A percentile compares a stretch with the other conserved stretches of the same genome.
phyloP scores from a whole-genome alignment of 371 early-diverging fungal species.

The Blakeslea trispora region DNA sequence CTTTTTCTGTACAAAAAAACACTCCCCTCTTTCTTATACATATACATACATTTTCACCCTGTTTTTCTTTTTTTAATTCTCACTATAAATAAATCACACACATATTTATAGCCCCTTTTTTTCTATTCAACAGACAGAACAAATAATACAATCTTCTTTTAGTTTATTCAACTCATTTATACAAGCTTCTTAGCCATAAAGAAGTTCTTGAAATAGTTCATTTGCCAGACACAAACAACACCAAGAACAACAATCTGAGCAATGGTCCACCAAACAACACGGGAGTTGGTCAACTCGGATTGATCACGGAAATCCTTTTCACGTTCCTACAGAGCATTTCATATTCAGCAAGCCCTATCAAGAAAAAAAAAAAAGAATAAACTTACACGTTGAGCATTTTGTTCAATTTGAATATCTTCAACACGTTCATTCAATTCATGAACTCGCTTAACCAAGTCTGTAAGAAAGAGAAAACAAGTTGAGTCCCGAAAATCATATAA shows the following conservation, averaged over 20 bases:
- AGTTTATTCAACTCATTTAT: slow-evolving; percentile 41
- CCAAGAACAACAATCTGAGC: slow-evolving; percentile 81
- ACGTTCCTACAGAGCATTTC: slow-evolving; percentile 62
- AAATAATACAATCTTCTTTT: too few relatives aligned
- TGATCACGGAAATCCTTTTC: slow-evolving; percentile 89
- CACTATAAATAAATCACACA: too few relatives aligned
- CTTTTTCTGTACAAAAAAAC: background rate
- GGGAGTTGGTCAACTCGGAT: slow-evolving; percentile 81
- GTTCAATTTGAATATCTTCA: slow-evolving; percentile 84
- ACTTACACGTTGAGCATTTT: slow-evolving; percentile 86
- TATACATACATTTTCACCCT: background rate
- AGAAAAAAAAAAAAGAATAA: too few relatives aligned
- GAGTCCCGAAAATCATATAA: too few relatives aligned
- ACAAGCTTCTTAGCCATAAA: slow-evolving; percentile 95
- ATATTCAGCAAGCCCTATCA: too few relatives aligned
- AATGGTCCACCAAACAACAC: slow-evolving; percentile 89
- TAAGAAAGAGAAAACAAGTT: slow-evolving; percentile 9
- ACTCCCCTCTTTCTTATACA: background rate
- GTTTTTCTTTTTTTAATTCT: too few relatives aligned
- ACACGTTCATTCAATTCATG: slow-evolving; percentile 83
- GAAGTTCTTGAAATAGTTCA: slow-evolving; percentile 88
- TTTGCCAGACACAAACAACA: slow-evolving; percentile 89
- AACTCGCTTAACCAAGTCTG: slow-evolving; percentile 71
- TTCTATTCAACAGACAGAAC: too few relatives aligned
- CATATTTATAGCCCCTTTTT: too few relatives aligned